Evolutionary conservation across 1,284 basidiomycete species (phyloP), one percentile per base, ranked within the genome.

Genomic region (Ustilago hordei): DNA sequence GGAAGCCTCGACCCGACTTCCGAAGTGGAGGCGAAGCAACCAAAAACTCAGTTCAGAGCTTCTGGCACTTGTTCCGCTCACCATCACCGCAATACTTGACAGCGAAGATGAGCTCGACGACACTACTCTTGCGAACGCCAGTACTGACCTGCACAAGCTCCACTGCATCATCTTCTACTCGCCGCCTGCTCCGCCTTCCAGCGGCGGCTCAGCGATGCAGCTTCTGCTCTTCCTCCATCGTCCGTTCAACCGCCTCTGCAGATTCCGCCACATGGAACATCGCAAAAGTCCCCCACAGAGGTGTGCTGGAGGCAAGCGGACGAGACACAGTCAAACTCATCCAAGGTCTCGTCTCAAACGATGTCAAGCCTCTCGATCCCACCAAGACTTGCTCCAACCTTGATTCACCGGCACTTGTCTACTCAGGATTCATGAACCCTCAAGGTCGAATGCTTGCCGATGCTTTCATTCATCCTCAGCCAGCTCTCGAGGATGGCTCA

Each of bases 391-490:
- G 58, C 3, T 9, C 47, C 8, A 19, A 34, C 1, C 9, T 48
- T 12, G n/a, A 15, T 0, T 6, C 68, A 3, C 32, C 64, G 1
- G 36, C 32, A 86, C 4, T 61, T 39, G 58, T 91, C 73, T 98
- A 92, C 84, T 91, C 92, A 34, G 91, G 91, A 0, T 92, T 98
- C 82, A 88, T 98, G 35, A 93, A 95, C 82, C 93, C 95, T 43
- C 85, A 97, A 93, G 97, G 97, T 48, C 90, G 95, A 81, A 91
- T 98, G 35, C 88, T 98, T 39, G 92, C 95, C 82, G 95, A 98
- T 85, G 88, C 92, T 47, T 95, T 98, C 86, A 88, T 96, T 64
- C 93, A 95, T 85, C 91, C 54, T 28, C 63, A 73, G 4, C 8
- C 55, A 0, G 13, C 66, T 1, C 31, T 60, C 0, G 45, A 64